These are phyloP conservation scores for Trichoderma sp. DNA, from an alignment of 2,329 filamentous ascomycete species.

Conservation along the genomic window DNA sequence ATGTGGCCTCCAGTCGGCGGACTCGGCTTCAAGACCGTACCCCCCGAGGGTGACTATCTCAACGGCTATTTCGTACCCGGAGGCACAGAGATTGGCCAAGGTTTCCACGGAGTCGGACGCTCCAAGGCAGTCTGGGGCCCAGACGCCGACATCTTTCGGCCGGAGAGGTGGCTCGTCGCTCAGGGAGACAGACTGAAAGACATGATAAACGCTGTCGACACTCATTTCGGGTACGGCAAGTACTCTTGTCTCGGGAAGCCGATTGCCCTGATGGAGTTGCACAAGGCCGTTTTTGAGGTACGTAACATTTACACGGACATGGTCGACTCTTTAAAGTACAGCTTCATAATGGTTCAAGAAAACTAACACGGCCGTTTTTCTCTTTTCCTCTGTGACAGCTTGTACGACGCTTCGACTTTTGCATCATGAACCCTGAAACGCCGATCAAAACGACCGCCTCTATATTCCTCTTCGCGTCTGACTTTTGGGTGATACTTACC, in stretches of 20 bases:
- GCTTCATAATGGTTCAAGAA: rapidly evolving
- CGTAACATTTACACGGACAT: slow-evolving; percentile 9
- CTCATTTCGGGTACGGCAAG: slow-evolving; percentile 49
- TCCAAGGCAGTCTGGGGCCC: slow-evolving; percentile 50
- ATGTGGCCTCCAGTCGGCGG: slow-evolving; percentile 56
- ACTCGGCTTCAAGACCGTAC: slow-evolving; percentile 55
- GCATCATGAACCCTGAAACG: slow-evolving; percentile 35
- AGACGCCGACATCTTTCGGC: slow-evolving; percentile 54
- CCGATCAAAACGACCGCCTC: slow-evolving; percentile 38
- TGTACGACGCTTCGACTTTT: slow-evolving; percentile 37
- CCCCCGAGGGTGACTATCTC: slow-evolving; percentile 52
- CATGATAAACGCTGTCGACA: slow-evolving; percentile 43
- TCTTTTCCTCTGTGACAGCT: slow-evolving; percentile 28
- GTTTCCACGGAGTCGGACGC: slow-evolving; percentile 56
- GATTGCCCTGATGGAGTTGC: slow-evolving; percentile 51
- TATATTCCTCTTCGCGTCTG: slow-evolving; percentile 38
- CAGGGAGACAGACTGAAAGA: slow-evolving; percentile 32
- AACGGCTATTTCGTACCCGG: slow-evolving; percentile 53
- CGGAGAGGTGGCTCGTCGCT: slow-evolving; percentile 55
- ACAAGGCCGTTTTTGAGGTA: slow-evolving; percentile 52
- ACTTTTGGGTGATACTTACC: slow-evolving; percentile 39
- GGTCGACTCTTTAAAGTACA: not conserved
- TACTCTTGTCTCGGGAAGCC: slow-evolving; percentile 49
- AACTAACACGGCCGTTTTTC: not conserved
- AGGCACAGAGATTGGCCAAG: slow-evolving; percentile 55